These are phyloP conservation scores for Colletotrichum sp. DNA, from an alignment of 2,329 filamentous ascomycete species.

Conservation along the genomic window DNA sequence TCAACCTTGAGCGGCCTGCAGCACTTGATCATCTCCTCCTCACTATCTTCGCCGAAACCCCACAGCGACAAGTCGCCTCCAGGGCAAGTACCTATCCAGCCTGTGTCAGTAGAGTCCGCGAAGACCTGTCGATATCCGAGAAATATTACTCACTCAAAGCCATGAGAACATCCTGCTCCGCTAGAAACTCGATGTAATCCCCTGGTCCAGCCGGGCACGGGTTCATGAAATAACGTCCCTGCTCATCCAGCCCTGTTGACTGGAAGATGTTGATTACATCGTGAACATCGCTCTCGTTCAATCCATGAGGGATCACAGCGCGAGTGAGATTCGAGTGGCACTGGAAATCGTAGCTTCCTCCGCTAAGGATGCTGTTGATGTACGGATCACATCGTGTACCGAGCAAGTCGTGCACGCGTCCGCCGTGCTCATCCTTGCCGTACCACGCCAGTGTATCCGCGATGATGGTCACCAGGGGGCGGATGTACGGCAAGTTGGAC, in stretches of 20 bases:
- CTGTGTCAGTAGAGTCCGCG: too few relatives aligned
- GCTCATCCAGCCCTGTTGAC: constrained; percentile 76
- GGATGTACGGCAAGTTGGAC: constrained; percentile 78
- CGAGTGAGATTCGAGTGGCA: constrained; percentile 84
- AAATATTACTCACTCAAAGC: constrained; percentile 59
- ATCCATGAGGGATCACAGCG: constrained; percentile 70
- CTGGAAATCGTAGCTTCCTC: constrained; percentile 76
- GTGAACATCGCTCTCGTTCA: constrained; percentile 78
- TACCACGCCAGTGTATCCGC: constrained; percentile 70
- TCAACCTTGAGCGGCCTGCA: constrained; percentile 78
- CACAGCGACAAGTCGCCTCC: constrained; percentile 83
- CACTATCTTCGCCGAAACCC: constrained; percentile 75
- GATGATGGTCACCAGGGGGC: constrained; percentile 75
- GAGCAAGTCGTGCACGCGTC: constrained; percentile 77
- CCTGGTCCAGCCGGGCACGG: constrained; percentile 59
- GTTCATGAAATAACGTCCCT: constrained; percentile 80
- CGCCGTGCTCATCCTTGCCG: constrained; percentile 65
- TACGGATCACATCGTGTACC: constrained; percentile 88
- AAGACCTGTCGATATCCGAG: too few relatives aligned
- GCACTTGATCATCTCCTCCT: constrained; percentile 71
- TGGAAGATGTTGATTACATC: constrained; percentile 90
- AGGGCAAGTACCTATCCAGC: constrained; percentile 67
- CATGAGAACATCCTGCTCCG: constrained; percentile 76
- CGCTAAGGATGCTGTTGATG: constrained; percentile 75
- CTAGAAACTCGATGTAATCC: constrained; percentile 77